Evolutionary conservation across 257 asterid species (phyloP).

Genomic region (Coffea eugenioides): DNA sequence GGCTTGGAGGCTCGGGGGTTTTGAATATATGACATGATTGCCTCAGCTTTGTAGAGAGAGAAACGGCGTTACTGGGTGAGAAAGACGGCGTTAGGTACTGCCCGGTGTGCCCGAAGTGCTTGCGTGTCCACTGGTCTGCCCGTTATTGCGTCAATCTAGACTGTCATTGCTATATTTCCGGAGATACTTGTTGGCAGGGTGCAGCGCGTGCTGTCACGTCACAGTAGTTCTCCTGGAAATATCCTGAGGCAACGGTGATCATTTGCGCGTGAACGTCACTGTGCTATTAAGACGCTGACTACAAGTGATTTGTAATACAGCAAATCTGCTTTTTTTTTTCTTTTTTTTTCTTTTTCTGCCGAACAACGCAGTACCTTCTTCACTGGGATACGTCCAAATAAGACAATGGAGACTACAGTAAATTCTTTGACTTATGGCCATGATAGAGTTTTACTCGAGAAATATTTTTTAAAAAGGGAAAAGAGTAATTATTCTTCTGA

Average conservation of each 20-base stretch:
- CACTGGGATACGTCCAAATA: background rate
- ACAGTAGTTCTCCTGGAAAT: background rate
- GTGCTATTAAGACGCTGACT: background rate
- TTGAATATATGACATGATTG: slow-evolving; percentile 18
- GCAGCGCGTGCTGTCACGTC: slow-evolving; percentile 28
- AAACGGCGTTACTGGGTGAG: slow-evolving; percentile 38
- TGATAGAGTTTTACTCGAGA: too few relatives aligned
- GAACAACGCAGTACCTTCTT: background rate
- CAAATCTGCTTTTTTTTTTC: background rate
- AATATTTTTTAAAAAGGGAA: too few relatives aligned
- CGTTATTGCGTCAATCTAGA: slow-evolving; percentile 14
- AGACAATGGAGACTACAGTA: background rate
- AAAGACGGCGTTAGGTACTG: slow-evolving; percentile 46
- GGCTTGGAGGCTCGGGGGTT: slow-evolving; percentile 30
- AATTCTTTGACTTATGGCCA: too few relatives aligned
- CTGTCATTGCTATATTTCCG: background rate
- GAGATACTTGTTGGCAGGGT: background rate
- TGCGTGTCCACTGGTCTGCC: slow-evolving; percentile 23
- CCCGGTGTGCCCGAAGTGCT: slow-evolving; percentile 27
- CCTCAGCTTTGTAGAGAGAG: slow-evolving; percentile 8
- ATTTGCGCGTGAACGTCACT: background rate
- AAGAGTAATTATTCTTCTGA: too few relatives aligned
- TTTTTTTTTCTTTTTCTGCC: background rate
- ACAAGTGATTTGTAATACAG: too few relatives aligned
- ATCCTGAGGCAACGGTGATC: background rate